Conservation (phyloP, 169 alveolate genomes). For the Plasmodium gaboni region DNA sequence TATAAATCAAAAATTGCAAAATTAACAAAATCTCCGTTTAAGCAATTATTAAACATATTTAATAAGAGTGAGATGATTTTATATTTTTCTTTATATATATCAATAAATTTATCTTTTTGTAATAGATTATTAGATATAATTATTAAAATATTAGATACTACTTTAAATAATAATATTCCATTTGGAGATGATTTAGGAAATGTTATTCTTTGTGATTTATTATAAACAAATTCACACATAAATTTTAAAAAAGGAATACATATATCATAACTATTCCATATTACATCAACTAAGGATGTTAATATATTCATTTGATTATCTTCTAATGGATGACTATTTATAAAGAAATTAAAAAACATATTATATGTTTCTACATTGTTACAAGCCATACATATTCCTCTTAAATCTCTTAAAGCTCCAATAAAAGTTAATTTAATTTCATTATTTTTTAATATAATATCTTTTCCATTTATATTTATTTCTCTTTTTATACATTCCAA, state of each 20-base stretch:
- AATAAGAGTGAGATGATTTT: slow-evolving; percentile 92
- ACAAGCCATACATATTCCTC: slow-evolving; percentile 91
- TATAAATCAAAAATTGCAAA: slow-evolving; percentile 95
- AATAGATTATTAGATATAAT: slow-evolving; percentile 83
- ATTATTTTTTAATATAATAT: slow-evolving; percentile 76
- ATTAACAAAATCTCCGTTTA: slow-evolving; percentile 93
- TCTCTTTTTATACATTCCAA: slow-evolving; percentile 82
- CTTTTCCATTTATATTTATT: slow-evolving; percentile 79
- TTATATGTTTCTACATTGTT: slow-evolving; percentile 88
- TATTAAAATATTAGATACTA: slow-evolving; percentile 88
- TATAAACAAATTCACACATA: slow-evolving; percentile 90
- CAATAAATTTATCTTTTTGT: slow-evolving; percentile 87
- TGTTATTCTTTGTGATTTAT: slow-evolving; percentile 91
- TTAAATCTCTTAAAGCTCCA: slow-evolving; percentile 92
- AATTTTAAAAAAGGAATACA: slow-evolving; percentile 93
- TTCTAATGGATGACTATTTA: slow-evolving; percentile 90
- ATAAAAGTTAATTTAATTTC: slow-evolving; percentile 88
- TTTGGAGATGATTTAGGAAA: slow-evolving; percentile 94
- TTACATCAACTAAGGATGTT: slow-evolving; percentile 90
- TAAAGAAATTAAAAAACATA: slow-evolving; percentile 92
- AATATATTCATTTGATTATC: slow-evolving; percentile 86
- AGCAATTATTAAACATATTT: slow-evolving; percentile 91
- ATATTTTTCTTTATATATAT: slow-evolving; percentile 91
- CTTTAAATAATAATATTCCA: slow-evolving; percentile 93
- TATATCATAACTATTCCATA: slow-evolving; percentile 93